These are phyloP conservation scores for Thelephora terrestris DNA, from an alignment of 1,284 basidiomycete genomes.

Conservation along the genomic window DNA sequence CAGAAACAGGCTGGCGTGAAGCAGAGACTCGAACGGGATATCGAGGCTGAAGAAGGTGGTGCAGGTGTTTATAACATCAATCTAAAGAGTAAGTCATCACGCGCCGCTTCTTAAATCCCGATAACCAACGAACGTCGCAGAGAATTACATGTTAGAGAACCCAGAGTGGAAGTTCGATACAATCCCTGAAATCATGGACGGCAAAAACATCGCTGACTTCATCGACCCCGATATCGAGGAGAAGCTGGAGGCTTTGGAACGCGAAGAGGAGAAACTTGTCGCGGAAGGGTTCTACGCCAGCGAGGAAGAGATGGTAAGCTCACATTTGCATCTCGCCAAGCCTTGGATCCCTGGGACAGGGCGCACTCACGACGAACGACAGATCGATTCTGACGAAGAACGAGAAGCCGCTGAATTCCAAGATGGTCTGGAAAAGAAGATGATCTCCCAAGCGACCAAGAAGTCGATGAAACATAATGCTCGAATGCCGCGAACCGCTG, in stretches of 20 bases:
- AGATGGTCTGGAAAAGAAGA: slow-evolving; percentile 62
- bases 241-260: slow-evolving; percentile 94
- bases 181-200: slow-evolving; percentile 95
- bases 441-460: slow-evolving; percentile 72
- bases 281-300: slow-evolving; percentile 93
- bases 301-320: slow-evolving; percentile 72
- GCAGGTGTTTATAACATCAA: slow-evolving; percentile 88
- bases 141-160: slow-evolving; percentile 85
- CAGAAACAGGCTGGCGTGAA: slow-evolving; percentile 68
- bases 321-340: background rate
- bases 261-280: slow-evolving; percentile 90
- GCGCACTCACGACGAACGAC: slow-evolving; percentile 1
- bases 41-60: slow-evolving; percentile 77
- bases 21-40: slow-evolving; percentile 62
- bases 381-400: slow-evolving; percentile 92
- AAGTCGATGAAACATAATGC: slow-evolving; percentile 84
- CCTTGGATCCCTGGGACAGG: slow-evolving; percentile 4
- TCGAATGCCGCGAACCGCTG: slow-evolving; percentile 78
- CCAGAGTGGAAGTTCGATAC: slow-evolving; percentile 95
- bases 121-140: slow-evolving; percentile 29
- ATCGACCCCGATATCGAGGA: slow-evolving; percentile 98
- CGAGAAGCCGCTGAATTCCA: slow-evolving; percentile 66
- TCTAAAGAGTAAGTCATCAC: slow-evolving; percentile 54
- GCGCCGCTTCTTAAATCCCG: slow-evolving; percentile 6
- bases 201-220: slow-evolving; percentile 99